These are phyloP conservation scores for Gossypium herbaceum DNA, from an alignment of 345 rosid species.

Conservation along the genomic window DNA sequence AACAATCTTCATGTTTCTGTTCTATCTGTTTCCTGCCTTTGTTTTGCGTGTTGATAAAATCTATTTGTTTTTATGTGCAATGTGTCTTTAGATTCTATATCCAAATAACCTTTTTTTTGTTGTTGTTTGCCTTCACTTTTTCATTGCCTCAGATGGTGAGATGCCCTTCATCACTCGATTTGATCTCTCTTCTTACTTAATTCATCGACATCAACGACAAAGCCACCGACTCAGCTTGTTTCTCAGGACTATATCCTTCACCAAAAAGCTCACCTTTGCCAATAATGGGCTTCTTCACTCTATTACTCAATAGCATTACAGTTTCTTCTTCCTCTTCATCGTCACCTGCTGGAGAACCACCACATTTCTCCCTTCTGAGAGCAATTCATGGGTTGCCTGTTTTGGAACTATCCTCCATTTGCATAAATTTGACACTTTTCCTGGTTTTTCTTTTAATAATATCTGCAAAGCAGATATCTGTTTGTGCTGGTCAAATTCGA, in stretches of 20 bases:
- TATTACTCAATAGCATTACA: conserved; percentile 30
- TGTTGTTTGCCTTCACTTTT: conserved; percentile 8
- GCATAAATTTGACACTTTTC: conserved; percentile 62
- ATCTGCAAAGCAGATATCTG: conserved; percentile 58
- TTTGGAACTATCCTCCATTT: conserved; percentile 67
- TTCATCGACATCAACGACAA: conserved; percentile 15
- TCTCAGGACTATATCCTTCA: conserved; percentile 22
- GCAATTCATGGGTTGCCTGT: conserved; percentile 45
- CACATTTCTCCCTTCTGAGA: conserved; percentile 23
- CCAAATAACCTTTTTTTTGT: conserved; percentile 25
- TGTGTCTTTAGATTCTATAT: conserved; percentile 50
- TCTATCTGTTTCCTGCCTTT: conserved; percentile 13
- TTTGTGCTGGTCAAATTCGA: conserved; percentile 57
- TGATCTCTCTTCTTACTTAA: conserved; percentile 30
- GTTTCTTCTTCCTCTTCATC: conserved; percentile 19
- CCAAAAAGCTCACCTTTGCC: conserved; percentile 17
- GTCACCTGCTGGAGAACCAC: conserved; percentile 19
- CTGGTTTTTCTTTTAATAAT: conserved; percentile 58
- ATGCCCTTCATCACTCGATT: conserved; percentile 48
- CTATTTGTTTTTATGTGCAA: conserved; percentile 46
- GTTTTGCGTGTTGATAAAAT: conserved; percentile 34
- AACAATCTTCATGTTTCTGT: conserved; percentile 9
- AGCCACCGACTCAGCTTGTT: conserved; percentile 33
- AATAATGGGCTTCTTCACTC: conserved; percentile 36
- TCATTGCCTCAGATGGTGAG: conserved; percentile 47